Evolutionary conservation across 1,284 basidiomycete genomes (phyloP), one percentile per base, ranked within the genome.

Genomic region (Fomitopsis schrenkii): DNA sequence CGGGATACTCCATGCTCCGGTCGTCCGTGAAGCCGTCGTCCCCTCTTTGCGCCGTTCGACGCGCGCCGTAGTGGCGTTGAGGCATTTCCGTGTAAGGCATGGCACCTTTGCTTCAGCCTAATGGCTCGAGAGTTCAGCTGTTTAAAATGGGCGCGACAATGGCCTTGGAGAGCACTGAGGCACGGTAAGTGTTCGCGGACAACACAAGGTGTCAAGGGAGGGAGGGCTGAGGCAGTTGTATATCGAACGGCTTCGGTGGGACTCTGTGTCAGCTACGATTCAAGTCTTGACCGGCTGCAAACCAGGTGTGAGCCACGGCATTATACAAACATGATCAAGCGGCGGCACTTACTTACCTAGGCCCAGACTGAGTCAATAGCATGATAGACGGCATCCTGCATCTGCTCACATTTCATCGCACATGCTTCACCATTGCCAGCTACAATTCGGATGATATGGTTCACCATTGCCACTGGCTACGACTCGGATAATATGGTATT

Each of bases 51-150:
- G 10, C 28, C 6, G 44, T 14, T 36, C 35, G 52, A 54, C 52
- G 52, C 3, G 33, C 35, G 26, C 40, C 38, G 12, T 10, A 10
- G 22, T 57, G 64, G 5, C 58, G 61, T 15, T 58, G 66, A 57
- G 62, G 65, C 30, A 63, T 36, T 42, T 62, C 60, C 28, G 65
- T 64, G 60, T 63, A 66, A 3, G 68, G 57, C 64, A 67, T 68
- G 45, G 17, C 12, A 15, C 8, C 10, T 36, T 40, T 50, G 46
- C 28, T 22, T 5, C 30, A 8, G 30, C 30, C 30, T 33, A 2
- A 33, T 33, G 30, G 30, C 30, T 33, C 30, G 8, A 33, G 30
- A 5, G 30, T 33, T 8, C 30, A 33, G 30, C 30, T 33, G 30
- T 33, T 33, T 33, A 8, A 5, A 8, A 33, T 8, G 30, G 30